phyloP scores from a whole-genome alignment of 2,329 filamentous ascomycete species.

The Geoglossum cookeanum region DNA sequence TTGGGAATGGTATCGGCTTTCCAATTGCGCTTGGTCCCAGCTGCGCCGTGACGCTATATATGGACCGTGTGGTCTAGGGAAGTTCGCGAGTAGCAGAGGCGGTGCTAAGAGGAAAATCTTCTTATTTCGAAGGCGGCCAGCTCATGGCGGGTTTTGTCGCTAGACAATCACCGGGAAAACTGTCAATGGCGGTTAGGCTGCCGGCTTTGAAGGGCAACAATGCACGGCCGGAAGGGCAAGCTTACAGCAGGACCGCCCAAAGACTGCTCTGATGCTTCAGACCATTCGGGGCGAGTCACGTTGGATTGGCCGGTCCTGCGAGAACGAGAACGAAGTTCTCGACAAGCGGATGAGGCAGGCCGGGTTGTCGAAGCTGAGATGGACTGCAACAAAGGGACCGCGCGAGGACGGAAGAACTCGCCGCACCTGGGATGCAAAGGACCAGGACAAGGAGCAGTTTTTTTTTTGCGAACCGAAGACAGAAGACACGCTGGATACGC shows the following conservation, averaged over 20 bases:
- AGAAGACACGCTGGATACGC: not conserved
- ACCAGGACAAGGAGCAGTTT: not conserved
- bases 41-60: not conserved
- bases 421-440: not conserved
- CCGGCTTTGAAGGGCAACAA: not conserved
- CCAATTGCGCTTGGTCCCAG: not conserved
- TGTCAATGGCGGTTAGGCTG: not conserved
- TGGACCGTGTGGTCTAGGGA: not conserved
- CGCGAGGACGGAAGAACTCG: not conserved
- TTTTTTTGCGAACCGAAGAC: not conserved
- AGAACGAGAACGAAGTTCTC: not conserved
- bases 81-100: not conserved
- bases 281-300: not conserved
- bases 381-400: not conserved
- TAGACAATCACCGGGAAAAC: not conserved
- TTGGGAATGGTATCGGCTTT: not conserved
- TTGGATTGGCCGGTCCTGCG: not conserved
- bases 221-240: not conserved
- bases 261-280: not conserved
- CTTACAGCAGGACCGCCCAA: not conserved
- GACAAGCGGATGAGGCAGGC: not conserved
- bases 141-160: not conserved
- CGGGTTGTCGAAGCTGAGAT: not conserved
- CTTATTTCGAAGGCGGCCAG: not conserved
- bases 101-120: not conserved